Evolutionary conservation across 2,329 filamentous ascomycete species (phyloP), one percentile per base, ranked within the genome.

Genomic region (Curvularia eragrostidis): DNA sequence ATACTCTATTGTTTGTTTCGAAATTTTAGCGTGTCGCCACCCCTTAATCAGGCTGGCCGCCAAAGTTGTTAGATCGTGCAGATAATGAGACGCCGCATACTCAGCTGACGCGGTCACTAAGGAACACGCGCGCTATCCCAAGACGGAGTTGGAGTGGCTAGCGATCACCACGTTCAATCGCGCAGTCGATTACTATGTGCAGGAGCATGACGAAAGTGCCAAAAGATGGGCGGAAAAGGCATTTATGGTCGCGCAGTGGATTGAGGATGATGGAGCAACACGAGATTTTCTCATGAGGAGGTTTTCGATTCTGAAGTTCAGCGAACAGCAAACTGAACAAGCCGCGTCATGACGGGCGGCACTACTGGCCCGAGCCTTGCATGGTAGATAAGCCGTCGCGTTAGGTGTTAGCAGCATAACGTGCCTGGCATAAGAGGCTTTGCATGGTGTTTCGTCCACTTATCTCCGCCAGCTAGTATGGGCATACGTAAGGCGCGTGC

Each of bases 141-240:
- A 78, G 0, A 82, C 84, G 3, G 91, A 95, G 69, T 77, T 93
- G 1, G 88, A 92, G 67, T 95, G 90, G 89, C 83, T 95, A n/a
- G 85, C 87, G 0, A 85, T 85, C 1, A 87, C 83, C 5, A 54
- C 63, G 3, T 76, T 72, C 58, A 93, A 93, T 64, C 87, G 87
- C 58, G 87, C 85, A 0, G 80, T 92, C 5, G 89, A 93, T 66
- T 81, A 86, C 81, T 36, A 65, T 47, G 39, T 74, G 26, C 63
- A 77, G 1, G 80, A 82, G 1, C 81, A 89, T 23, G 82, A 86
- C 54, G 80, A 79, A 4, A 74, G 77, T 1, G 87, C 86, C 47
- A 83, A 81, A 61, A 72, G 75, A 34, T 93, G 90, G 89, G 85
- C 85, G 1, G 80, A 84, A 6, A 83, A 84, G 65, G 87, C 89